phyloP scores from a whole-genome alignment of 78 protist genomes.

The Emiliania huxleyi region DNA sequence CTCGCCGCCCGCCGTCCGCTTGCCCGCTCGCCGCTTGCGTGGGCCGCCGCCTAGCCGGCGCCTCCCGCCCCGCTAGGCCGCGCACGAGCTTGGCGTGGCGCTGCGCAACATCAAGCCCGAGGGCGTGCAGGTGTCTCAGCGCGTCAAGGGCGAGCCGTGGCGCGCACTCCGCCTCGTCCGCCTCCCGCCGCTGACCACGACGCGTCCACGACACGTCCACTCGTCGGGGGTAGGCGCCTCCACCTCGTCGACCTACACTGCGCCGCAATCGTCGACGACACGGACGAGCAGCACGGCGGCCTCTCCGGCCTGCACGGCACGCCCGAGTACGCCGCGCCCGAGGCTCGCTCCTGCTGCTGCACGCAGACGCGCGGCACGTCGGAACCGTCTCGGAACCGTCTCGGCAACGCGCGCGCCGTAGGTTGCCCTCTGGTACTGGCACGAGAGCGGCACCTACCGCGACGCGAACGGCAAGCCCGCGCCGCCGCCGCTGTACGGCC shows the following conservation, averaged over 20 bases:
- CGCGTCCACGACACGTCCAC: no score
- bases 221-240: not conserved
- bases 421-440: not conserved
- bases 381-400: no score
- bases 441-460: not conserved
- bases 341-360: not conserved
- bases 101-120: constrained; percentile 2
- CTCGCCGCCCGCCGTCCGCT: no score
- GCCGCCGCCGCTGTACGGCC: not conserved
- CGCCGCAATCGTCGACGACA: not conserved
- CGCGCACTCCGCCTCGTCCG: not conserved
- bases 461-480: not conserved
- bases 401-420: no score
- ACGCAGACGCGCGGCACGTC: no score
- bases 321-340: not conserved
- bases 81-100: not conserved
- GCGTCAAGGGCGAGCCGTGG: not conserved
- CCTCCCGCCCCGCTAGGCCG: no score
- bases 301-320: not conserved
- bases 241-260: not conserved
- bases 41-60: no score
- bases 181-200: no score
- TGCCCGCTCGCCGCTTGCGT: no score
- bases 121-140: not conserved
- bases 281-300: not conserved